Evolutionary conservation across 208 protist genomes (phyloP).

Genomic region (Leptomonas pyrrhocoris): DNA sequence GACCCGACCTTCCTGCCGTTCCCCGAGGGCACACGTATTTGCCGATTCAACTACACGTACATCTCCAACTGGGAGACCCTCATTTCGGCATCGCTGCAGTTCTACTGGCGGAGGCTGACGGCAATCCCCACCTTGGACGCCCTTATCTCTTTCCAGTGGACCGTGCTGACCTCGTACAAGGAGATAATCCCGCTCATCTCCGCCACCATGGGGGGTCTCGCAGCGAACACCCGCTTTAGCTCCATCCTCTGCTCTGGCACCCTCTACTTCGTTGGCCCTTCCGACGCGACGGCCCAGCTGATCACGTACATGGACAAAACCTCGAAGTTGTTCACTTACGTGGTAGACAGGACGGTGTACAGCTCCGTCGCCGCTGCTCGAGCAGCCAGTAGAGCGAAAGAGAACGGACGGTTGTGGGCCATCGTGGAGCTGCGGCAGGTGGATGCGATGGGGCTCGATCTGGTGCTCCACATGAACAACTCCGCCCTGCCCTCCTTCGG

Average conservation of each 20-base stretch:
- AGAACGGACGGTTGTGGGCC: conserved; percentile 15
- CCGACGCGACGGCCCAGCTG: conserved; percentile 32
- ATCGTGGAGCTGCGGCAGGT: conserved; percentile 19
- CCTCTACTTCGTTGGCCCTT: conserved; percentile 56
- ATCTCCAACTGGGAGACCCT: neutral
- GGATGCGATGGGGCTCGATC: conserved; percentile 6
- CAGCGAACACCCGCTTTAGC: conserved; percentile 39
- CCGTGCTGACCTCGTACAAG: conserved; percentile 25
- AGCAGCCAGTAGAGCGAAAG: neutral
- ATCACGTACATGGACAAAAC: conserved; percentile 36
- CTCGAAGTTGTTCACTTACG: conserved; percentile 39
- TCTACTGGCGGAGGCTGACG: conserved; percentile 20
- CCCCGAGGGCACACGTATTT: conserved; percentile 9
- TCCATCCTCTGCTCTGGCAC: conserved; percentile 44
- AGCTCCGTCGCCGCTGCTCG: conserved; percentile 1
- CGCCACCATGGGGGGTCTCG: conserved; percentile 13
- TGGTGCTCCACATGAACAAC: conserved; percentile 45
- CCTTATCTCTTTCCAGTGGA: conserved; percentile 57
- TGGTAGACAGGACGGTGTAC: conserved; percentile 28
- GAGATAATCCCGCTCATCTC: conserved; percentile 13
- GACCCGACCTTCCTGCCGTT: conserved; percentile 33
- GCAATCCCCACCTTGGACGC: conserved; percentile 42
- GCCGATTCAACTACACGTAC: neutral
- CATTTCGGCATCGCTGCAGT: neutral
- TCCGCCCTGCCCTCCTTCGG: conserved; percentile 27